These are phyloP conservation scores for Dictyostelium capitatum DNA, from an alignment of 78 protist species.

Conservation along the genomic window DNA sequence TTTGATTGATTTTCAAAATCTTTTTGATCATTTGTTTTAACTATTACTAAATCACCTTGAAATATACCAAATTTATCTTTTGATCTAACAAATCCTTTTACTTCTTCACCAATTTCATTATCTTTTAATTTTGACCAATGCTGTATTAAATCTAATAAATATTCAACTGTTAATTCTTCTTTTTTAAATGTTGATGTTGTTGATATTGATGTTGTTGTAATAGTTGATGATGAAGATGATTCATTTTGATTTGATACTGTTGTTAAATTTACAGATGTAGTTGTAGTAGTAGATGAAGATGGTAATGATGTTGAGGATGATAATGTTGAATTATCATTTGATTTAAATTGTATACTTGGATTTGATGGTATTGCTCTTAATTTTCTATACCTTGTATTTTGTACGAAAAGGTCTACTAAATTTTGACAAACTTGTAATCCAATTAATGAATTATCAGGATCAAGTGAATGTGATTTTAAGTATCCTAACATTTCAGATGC, in stretches of 20 bases:
- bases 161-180: slow-evolving; percentile 3
- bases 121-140: slow-evolving; percentile 50
- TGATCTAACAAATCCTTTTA: slow-evolving; percentile 13
- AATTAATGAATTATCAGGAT: slow-evolving; percentile 61
- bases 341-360: not conserved
- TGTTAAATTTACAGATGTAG: too few relatives aligned
- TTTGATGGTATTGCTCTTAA: slow-evolving; percentile 35
- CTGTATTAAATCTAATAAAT: slow-evolving; percentile 30
- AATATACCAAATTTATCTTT: slow-evolving; percentile 12
- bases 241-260: too few relatives aligned
- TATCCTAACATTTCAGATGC: slow-evolving; percentile 3
- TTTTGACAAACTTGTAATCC: slow-evolving; percentile 26
- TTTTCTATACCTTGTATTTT: slow-evolving; percentile 24
- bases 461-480: slow-evolving; percentile 16
- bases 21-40: slow-evolving; percentile 16
- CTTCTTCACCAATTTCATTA: slow-evolving; percentile 2
- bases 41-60: slow-evolving; percentile 47
- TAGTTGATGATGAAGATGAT: too few relatives aligned
- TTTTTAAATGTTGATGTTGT: not conserved
- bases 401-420: slow-evolving; percentile 14
- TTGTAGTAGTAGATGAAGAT: too few relatives aligned
- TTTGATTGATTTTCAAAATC: not conserved
- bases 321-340: not conserved
- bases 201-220: too few relatives aligned
- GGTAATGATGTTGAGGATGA: too few relatives aligned